Evolutionary conservation across 768 basidiomycete species (phyloP), one percentile per base, ranked within the genome.

Genomic region (Boletus edulis): DNA sequence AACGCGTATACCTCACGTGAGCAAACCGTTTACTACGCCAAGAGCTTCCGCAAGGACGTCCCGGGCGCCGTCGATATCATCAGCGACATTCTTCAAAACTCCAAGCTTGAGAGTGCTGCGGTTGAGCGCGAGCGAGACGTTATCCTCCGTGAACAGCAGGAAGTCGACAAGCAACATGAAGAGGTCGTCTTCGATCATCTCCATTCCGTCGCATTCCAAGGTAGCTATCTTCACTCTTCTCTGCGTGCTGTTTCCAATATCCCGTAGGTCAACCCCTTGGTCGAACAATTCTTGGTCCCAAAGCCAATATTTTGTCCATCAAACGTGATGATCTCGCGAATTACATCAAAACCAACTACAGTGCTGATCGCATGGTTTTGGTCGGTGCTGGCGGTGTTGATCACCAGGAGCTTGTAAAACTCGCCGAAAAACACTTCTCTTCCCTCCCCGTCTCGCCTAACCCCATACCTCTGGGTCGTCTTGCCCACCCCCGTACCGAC

Each of bases 161-260:
- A 98, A 77, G 97, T 98, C 31, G 94, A 97, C 76, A 98, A 98
- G 78, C 94, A 97, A 78, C 75, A 91, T 49, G 95, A 98, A 77
- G 97, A 98, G 73, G 95, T 98, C 66, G 93, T 98, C 10, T 98
- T 99, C 65, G 97, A 98, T 76, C 97, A 99, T 70, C 76, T 99
- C 55, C 97, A 99, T 73, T 80, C 96, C 43, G 86, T 98, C 59
- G 97, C 97, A 51, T 99, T 94, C 84, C 92, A 95, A 75, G 85
- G 95, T 95, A 68, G 62, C 13, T 37, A 37, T 49, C 15, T 5
- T 45, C 5, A 12, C 40, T 53, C 52, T 32, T 44, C 53, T 32
- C 37, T 40, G 54, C 38, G n/a, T 50, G 42, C 54, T 44, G 37
- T 46, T 54, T 18, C 59, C 56, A 45, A 56, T 46, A 18, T 55